Evolutionary conservation across 225 moss, liverwort and hornwort species (phyloP).

Genomic region (Polytrichum commune): DNA sequence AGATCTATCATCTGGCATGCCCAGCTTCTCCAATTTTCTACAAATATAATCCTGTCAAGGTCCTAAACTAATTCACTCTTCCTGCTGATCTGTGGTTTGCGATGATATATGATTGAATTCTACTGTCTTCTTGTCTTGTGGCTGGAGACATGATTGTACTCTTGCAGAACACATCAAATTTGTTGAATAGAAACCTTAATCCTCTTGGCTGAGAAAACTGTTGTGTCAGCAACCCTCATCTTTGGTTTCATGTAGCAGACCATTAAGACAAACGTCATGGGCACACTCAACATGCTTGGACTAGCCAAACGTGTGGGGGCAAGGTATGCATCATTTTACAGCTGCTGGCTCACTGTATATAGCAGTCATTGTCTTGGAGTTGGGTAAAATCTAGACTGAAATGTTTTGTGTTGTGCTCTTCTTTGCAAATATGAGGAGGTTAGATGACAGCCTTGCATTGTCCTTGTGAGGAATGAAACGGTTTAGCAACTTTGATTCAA

Average conservation of each 20-base stretch:
- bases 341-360: neutral
- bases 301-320: slow-evolving; percentile 98
- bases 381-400: neutral
- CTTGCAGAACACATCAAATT: too few species aligned
- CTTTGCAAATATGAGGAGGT: neutral
- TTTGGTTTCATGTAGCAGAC: slow-evolving; percentile 50
- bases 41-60: slow-evolving; percentile 98
- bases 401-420: neutral
- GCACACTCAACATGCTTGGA: slow-evolving; percentile 97
- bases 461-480: too few species aligned
- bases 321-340: slow-evolving; percentile 36
- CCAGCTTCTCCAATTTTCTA: slow-evolving; percentile 98
- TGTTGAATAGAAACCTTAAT: too few species aligned
- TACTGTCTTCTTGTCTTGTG: too few species aligned
- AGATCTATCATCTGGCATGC: slow-evolving; percentile 97
- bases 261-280: slow-evolving; percentile 98
- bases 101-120: too few species aligned
- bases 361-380: neutral
- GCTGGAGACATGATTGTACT: too few species aligned
- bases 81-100: too few species aligned
- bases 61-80: slow-evolving; percentile 6
- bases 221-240: too few species aligned
- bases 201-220: too few species aligned
- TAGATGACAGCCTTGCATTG: too few species aligned
- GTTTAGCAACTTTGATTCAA: neutral